Conservation (phyloP, 1,284 basidiomycete species). For the Ganoderma boninense region DNA sequence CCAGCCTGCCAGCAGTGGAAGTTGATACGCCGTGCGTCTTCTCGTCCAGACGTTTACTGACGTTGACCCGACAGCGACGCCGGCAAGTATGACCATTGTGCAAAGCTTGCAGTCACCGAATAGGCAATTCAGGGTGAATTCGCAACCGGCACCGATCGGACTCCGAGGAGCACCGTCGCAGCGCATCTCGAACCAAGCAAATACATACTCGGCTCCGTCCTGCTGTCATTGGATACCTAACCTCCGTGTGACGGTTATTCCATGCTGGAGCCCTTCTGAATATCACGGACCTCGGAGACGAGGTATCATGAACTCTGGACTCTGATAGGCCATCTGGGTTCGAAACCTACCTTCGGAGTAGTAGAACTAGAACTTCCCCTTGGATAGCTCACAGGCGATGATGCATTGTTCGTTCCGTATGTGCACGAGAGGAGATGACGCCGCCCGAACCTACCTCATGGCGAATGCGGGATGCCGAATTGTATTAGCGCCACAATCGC, state of each 20-base stretch:
- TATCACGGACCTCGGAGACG: neutral
- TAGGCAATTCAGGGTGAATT: too few relatives aligned
- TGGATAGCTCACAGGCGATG: too few relatives aligned
- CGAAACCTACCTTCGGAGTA: neutral
- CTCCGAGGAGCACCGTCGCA: too few relatives aligned
- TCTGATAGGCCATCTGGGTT: neutral
- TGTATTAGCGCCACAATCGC: neutral
- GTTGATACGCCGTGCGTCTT: too few relatives aligned
- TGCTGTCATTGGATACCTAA: neutral
- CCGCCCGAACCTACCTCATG: neutral
- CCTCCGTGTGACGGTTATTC: neutral
- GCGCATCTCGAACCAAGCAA: too few relatives aligned
- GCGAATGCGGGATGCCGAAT: neutral
- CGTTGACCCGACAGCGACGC: too few relatives aligned
- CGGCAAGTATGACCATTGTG: too few relatives aligned
- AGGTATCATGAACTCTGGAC: neutral
- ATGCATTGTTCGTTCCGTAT: neutral
- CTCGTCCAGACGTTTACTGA: too few relatives aligned
- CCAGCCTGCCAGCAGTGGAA: too few relatives aligned
- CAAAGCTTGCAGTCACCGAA: too few relatives aligned
- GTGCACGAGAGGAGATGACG: neutral
- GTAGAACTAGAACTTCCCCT: too few relatives aligned
- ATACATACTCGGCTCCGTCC: neutral
- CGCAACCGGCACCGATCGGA: too few relatives aligned
- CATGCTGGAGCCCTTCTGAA: neutral